A percentile compares a stretch with the other conserved stretches of the same genome.
phyloP scores from a whole-genome alignment of 495 filamentous ascomycete genomes.

The Xylaria palmicola region DNA sequence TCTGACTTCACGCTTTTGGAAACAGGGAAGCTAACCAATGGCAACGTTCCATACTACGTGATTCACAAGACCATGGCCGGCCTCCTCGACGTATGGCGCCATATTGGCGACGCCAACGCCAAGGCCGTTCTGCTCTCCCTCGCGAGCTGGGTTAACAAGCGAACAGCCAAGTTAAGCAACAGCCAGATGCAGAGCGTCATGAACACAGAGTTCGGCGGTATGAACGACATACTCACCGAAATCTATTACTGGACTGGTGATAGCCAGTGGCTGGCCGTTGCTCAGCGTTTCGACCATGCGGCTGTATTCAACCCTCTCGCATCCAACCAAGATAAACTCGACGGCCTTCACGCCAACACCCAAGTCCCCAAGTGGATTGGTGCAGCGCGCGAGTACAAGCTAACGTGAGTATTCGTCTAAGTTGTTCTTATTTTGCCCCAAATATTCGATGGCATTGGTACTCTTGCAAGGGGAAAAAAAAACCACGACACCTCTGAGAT shows the following conservation, averaged over 20 bases:
- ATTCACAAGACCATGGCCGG: slow-evolving; percentile 33
- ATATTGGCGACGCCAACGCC: slow-evolving; percentile 31
- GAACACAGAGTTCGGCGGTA: slow-evolving; percentile 40
- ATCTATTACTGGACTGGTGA: slow-evolving; percentile 34
- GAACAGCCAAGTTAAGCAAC: slow-evolving; percentile 29
- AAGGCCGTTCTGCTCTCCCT: slow-evolving; percentile 29
- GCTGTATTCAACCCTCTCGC: slow-evolving; percentile 36
- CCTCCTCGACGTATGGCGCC: slow-evolving; percentile 36
- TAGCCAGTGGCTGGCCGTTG: slow-evolving; percentile 32
- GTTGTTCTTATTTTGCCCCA: no score
- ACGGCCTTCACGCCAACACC: slow-evolving; percentile 42
- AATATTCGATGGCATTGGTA: no score
- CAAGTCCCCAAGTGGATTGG: slow-evolving; percentile 44
- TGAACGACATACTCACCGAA: slow-evolving; percentile 39
- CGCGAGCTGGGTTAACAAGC: slow-evolving; percentile 37
- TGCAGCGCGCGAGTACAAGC: slow-evolving; percentile 29
- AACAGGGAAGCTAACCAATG: slow-evolving; percentile 22
- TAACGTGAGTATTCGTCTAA: no score
- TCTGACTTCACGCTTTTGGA: slow-evolving; percentile 35
- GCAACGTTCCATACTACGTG: slow-evolving; percentile 32
- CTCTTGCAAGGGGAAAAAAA: no score
- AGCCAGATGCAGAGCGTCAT: slow-evolving; percentile 38
- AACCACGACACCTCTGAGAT: no score
- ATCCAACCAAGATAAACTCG: slow-evolving; percentile 30
- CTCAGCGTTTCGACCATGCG: slow-evolving; percentile 39